Conservation (phyloP, 2,329 filamentous ascomycete genomes). For the Ceratocystis variospora region DNA sequence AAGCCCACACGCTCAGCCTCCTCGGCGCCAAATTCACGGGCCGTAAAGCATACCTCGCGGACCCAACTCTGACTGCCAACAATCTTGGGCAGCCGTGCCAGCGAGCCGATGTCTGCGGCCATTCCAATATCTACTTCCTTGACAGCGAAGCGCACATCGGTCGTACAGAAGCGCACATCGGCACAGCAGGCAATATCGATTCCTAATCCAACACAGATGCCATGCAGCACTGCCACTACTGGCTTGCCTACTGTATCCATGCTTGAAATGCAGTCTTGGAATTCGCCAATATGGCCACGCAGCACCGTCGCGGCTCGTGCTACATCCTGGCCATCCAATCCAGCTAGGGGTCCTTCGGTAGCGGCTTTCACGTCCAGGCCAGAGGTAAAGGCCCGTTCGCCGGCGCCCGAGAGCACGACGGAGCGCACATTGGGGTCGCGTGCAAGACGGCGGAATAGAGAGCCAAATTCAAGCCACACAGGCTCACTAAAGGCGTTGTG, state of each 20-base stretch:
- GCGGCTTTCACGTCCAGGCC: constrained; percentile 69
- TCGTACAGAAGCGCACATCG: constrained; percentile 54
- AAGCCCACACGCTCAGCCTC: constrained; percentile 60
- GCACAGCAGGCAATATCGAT: constrained; percentile 59
- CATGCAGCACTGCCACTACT: constrained; percentile 71
- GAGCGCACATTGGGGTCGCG: constrained; percentile 57
- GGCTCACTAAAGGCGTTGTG: constrained; percentile 74
- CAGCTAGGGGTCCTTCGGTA: constrained; percentile 34
- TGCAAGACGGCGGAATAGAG: constrained; percentile 60
- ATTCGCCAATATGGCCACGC: constrained; percentile 58
- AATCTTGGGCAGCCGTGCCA: constrained; percentile 58
- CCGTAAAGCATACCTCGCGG: constrained; percentile 63
- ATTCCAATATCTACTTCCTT: constrained; percentile 76
- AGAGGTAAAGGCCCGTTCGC: constrained; percentile 70
- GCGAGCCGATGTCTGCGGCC: constrained; percentile 65
- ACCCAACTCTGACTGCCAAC: constrained; percentile 62
- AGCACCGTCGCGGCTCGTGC: constrained; percentile 50
- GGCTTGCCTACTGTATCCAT: constrained; percentile 86
- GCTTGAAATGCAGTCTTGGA: constrained; percentile 63
- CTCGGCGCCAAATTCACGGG: constrained; percentile 51
- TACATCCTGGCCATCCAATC: constrained; percentile 34
- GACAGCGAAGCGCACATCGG: constrained; percentile 50
- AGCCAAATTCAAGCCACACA: constrained; percentile 74
- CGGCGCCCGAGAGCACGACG: constrained; percentile 67
- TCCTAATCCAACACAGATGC: constrained; percentile 61